Evolutionary conservation across 805 yeast species (phyloP).

Genomic region (Ogataea kodamae): DNA sequence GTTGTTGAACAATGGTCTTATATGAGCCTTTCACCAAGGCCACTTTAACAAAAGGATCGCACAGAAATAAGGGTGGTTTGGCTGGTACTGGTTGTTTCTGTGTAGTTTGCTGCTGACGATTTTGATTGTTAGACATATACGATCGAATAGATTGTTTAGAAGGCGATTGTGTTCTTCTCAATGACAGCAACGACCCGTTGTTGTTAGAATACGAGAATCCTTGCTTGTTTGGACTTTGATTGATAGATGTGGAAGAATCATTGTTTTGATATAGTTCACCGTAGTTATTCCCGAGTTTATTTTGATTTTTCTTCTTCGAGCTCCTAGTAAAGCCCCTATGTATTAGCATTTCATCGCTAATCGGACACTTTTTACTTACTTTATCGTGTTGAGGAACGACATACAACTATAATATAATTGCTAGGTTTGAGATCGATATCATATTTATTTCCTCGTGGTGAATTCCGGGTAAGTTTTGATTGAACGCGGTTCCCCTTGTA

Average conservation of each 20-base stretch:
- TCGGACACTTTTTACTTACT: constrained; percentile 27
- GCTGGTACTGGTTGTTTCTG: constrained; percentile 21
- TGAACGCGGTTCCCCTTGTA: constrained; percentile 5
- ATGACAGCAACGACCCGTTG: constrained; percentile 45
- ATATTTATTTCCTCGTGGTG: not conserved
- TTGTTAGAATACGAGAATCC: constrained; percentile 34
- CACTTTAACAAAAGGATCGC: constrained; percentile 91
- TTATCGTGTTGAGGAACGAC: constrained; percentile 40
- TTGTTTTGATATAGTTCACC: constrained; percentile 24
- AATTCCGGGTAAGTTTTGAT: constrained; percentile 9
- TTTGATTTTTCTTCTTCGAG: constrained; percentile 33
- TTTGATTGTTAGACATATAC: constrained; percentile 19
- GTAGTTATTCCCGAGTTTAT: constrained; percentile 26
- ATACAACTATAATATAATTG: constrained; percentile 14
- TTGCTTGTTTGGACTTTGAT: constrained; percentile 11
- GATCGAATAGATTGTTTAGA: constrained; percentile 42
- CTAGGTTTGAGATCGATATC: not conserved
- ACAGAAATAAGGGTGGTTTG: constrained; percentile 62
- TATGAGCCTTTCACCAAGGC: constrained; percentile 95
- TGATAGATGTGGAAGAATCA: constrained; percentile 22
- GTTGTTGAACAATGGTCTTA: constrained; percentile 90
- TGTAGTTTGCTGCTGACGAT: constrained; percentile 28
- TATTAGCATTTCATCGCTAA: too few relatives aligned
- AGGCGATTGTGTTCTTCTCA: constrained; percentile 46
- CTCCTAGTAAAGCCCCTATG: constrained; percentile 56